Base-by-base conservation (phyloP, 1,284 basidiomycete genomes). In the Fomitopsis palustris region DNA sequence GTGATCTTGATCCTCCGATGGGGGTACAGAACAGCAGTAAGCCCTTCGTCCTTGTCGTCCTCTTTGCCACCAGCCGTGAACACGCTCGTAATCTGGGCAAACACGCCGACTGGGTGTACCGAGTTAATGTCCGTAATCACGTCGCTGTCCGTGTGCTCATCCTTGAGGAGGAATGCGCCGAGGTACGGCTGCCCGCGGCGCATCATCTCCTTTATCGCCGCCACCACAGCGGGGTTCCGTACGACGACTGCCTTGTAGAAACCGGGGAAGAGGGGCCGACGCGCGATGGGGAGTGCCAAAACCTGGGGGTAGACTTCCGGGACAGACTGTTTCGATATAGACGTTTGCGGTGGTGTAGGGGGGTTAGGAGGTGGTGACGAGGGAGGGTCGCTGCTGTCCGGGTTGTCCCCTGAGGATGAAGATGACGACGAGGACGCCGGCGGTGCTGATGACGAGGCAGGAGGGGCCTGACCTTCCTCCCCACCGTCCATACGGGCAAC, bases 201-300 rank as follows among this genome's bases (percentile, higher is more conserved):
- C 84, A 98, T 93, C 82, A 96, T 93, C 70, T 98, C 95, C 76
- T 96, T 93, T 71, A 99, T 94, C 5, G 95, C 95, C 19, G 91
- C 87, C 61, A 98, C 96, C 38, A 99, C 96, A 0, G 88, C 81
- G 1, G 94, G 93, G 65, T 97, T 92, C 33, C 90, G 86, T 60
- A 98, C 84, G 60, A 96, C 94, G 56, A 98, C 95, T 14, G 95
- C 94, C 73, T 97, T 98, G 85, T 99, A 98, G 75, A 98, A 98
- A 51, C 95, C 96, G 12, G 96, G 96, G 77, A 98, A 98, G 54
- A 98, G 87, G 0, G 96, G 96, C 38, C 96, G 85, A 56, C 96
- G 90, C 35, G 95, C 95, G 67, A 99, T 98, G 14, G 96, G 96
- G 0, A 99, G 84, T 4, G 96, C 96, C 23, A 99, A 84, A 39